These are phyloP conservation scores for Iberis pinnata DNA, from an alignment of 345 rosid genomes.

Conservation along the genomic window DNA sequence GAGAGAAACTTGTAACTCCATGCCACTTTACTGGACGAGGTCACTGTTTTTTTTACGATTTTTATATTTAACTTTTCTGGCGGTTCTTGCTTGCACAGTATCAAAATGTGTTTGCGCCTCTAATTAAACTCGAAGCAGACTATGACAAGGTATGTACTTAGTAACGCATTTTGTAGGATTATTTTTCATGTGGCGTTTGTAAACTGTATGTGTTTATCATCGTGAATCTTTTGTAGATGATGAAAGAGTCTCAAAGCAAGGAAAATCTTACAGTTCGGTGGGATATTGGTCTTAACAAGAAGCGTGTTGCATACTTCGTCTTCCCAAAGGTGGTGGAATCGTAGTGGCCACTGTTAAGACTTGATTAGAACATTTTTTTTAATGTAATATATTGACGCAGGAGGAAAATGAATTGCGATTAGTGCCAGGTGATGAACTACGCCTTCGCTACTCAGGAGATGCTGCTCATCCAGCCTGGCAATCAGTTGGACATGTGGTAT, in stretches of 20 bases:
- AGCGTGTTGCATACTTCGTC: constrained; percentile 86
- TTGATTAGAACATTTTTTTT: constrained; percentile 14
- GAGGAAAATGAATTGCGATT: constrained; percentile 97
- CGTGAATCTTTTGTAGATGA: constrained; percentile 53
- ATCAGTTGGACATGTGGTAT: constrained; percentile 98
- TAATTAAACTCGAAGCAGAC: constrained; percentile 98
- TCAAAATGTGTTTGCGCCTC: constrained; percentile 99
- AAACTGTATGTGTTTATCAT: constrained; percentile 17
- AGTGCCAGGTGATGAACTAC: constrained; percentile 96
- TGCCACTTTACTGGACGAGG: constrained; percentile 4
- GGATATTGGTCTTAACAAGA: constrained; percentile 98
- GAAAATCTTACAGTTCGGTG: constrained; percentile 91
- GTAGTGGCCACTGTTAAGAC: constrained; percentile 4
- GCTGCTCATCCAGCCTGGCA: constrained; percentile 99
- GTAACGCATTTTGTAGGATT: background rate
- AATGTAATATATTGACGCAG: constrained; percentile 36
- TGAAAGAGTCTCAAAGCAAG: constrained; percentile 99
- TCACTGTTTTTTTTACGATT: background rate
- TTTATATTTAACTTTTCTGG: constrained; percentile 8
- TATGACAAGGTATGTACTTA: constrained; percentile 71
- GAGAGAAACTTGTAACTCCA: constrained; percentile 1
- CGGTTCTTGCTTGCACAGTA: constrained; percentile 54
- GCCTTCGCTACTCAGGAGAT: constrained; percentile 94
- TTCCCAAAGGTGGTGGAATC: constrained; percentile 73
- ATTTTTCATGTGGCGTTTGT: constrained; percentile 1